Evolutionary conservation across 768 basidiomycete species (phyloP), one percentile per base, ranked within the genome.

Genomic region (Tulasnella sp.): DNA sequence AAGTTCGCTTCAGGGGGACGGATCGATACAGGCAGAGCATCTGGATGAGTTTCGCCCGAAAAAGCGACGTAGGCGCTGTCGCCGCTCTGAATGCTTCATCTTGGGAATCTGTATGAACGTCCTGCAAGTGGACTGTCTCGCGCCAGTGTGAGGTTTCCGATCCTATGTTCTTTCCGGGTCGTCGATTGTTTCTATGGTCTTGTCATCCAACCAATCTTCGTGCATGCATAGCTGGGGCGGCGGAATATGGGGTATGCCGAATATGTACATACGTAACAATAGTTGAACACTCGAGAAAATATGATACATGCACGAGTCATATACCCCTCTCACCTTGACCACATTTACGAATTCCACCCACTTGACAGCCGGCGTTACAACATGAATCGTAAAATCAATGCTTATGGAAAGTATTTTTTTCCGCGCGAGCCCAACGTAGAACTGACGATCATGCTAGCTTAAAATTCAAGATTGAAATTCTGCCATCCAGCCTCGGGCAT

Each of bases 1-100:
- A 91, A 95, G 75, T 94, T 97, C 88, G 82, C 9, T 54, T 54
- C n/a, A 24, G 54, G 54, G 1, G 9, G 5, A 54, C 54, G n/a
- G n/a, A 5, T 54, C 24, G 54, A 54, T 24, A n/a, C 54, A 8
- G 54, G 24, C 0, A 54, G n/a, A 54, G 54, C 54, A 7, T 24
- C 72, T 6, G 18, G 28, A 40, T 40, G n/a, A 74, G 24, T n/a
- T 24, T 24, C 37, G 6, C 24, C 54, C n/a, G 22, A 37, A 46
- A 46, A 46, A 46, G 46, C 54, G 54, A 54, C 54, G 24, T 46
- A 11, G 46, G 14, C 12, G 46, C 46, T 14, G 16, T 46, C 46
- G 46, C 4, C 16, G 46, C 46, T 46, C 12, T 46, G 12, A 14
- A 11, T 46, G 16, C 46, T 16, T 46, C 16, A 18, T 46, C 16